These are phyloP conservation scores for Candida arabinofermentans DNA, from an alignment of 805 yeast species.

Conservation along the genomic window DNA sequence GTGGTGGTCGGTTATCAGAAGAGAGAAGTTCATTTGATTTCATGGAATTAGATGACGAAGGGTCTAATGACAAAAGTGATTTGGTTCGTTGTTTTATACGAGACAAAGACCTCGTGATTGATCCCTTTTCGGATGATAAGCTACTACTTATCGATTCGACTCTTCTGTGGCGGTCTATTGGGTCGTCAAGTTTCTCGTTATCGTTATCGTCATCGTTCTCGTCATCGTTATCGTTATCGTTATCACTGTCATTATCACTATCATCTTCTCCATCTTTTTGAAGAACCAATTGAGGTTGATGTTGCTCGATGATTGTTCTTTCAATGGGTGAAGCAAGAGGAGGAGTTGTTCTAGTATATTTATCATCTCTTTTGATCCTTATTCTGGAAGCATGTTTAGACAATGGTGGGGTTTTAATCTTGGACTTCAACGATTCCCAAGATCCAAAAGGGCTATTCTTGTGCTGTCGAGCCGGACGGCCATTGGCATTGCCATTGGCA, in stretches of 20 bases:
- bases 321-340: too few relatives aligned
- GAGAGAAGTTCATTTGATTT: not conserved
- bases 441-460: conserved; percentile 10
- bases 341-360: too few relatives aligned
- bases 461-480: too few relatives aligned
- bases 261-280: too few relatives aligned
- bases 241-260: too few relatives aligned
- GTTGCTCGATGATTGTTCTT: too few relatives aligned
- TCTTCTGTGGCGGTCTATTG: not conserved
- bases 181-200: not conserved
- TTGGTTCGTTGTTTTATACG: conserved; percentile 13
- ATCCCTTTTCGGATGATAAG: conserved; percentile 8
- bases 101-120: conserved; percentile 9
- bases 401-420: conserved; percentile 5
- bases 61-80: conserved; percentile 16
- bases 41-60: conserved; percentile 8
- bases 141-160: conserved; percentile 3
- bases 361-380: too few relatives aligned
- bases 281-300: too few relatives aligned
- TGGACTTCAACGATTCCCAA: conserved; percentile 20
- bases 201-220: too few relatives aligned
- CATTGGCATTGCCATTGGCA: too few relatives aligned
- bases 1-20: not conserved
- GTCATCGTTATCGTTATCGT: too few relatives aligned
- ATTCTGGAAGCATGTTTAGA: not conserved